Percentiles rank a stretch among this genome's conserved stretches.
Conservation (phyloP, 1,284 basidiomycete species). For the Tetrapyrgos nigripes region DNA sequence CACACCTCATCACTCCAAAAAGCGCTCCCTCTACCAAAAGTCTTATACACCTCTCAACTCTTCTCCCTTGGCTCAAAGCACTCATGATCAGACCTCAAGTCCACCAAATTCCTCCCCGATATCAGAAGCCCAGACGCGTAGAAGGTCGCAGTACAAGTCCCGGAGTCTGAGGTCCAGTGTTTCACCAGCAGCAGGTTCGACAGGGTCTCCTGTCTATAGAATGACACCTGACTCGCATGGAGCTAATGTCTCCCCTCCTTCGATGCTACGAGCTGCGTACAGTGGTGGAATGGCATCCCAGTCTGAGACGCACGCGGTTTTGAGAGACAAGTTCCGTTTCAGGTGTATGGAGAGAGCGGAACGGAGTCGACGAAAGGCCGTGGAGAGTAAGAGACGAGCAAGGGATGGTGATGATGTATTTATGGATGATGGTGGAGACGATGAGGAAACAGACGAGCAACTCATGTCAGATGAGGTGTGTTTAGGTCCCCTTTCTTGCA, state of each 20-base stretch:
- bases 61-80: conserved; percentile 56
- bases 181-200: conserved; percentile 31
- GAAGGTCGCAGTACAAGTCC: conserved; percentile 56
- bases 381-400: conserved; percentile 41
- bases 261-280: conserved; percentile 23
- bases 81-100: conserved; percentile 28
- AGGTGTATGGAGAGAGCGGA: conserved; percentile 65
- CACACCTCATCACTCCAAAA: conserved; percentile 13
- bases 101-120: conserved; percentile 50
- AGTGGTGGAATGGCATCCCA: conserved; percentile 3
- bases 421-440: conserved; percentile 58
- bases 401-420: conserved; percentile 58
- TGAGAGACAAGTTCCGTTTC: conserved; percentile 66
- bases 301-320: conserved; percentile 39
- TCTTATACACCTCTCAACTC: conserved; percentile 48
- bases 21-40: conserved; percentile 7
- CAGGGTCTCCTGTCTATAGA: conserved; percentile 13
- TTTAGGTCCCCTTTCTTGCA: background rate
- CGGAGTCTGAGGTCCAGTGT: conserved; percentile 25
- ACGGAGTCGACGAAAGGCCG: conserved; percentile 55
- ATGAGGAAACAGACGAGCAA: conserved; percentile 43
- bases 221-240: conserved; percentile 16
- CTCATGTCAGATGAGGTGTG: conserved; percentile 14
- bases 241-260: conserved; percentile 20
- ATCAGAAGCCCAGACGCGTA: conserved; percentile 43